Conservation (phyloP, 345 rosid species). For the Pugionium dolabratum region DNA sequence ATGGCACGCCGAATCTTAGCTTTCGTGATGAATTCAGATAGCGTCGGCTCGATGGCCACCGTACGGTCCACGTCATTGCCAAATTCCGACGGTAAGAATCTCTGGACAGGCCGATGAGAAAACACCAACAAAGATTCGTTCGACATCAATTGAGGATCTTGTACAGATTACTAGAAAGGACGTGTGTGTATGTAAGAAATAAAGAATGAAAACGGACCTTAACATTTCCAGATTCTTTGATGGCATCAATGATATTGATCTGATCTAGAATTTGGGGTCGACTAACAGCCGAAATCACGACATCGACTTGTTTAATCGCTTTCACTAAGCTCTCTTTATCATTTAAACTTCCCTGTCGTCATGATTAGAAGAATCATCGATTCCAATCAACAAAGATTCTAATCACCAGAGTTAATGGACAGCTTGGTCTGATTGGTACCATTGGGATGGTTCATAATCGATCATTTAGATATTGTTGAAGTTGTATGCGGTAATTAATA, state of each 20-base stretch:
- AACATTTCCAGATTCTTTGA: constrained; percentile 79
- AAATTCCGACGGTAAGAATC: constrained; percentile 73
- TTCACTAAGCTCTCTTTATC: constrained; percentile 68
- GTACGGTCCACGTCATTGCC: constrained; percentile 62
- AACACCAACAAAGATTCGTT: background rate
- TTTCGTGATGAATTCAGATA: constrained; percentile 47
- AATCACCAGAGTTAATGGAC: too few relatives aligned
- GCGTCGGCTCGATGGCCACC: constrained; percentile 53
- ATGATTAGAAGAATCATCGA: background rate
- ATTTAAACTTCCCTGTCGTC: constrained; percentile 38
- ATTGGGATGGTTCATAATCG: too few relatives aligned
- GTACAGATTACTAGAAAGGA: background rate
- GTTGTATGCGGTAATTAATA: too few relatives aligned
- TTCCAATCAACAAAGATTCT: background rate
- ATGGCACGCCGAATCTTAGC: constrained; percentile 54
- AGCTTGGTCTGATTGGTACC: too few relatives aligned
- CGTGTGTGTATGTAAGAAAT: background rate
- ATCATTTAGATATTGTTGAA: too few relatives aligned
- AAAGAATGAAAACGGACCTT: constrained; percentile 49
- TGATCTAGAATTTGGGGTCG: constrained; percentile 55
- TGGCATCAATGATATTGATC: constrained; percentile 68
- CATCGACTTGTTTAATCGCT: constrained; percentile 71
- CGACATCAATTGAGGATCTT: background rate
- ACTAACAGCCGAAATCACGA: constrained; percentile 76
- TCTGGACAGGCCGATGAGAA: constrained; percentile 32